A percentile compares a stretch with the other conserved stretches of the same genome.
Evolutionary conservation across 192 early-diverging fungal genomes (phyloP).

Genomic region (Paraglomus occultum): DNA sequence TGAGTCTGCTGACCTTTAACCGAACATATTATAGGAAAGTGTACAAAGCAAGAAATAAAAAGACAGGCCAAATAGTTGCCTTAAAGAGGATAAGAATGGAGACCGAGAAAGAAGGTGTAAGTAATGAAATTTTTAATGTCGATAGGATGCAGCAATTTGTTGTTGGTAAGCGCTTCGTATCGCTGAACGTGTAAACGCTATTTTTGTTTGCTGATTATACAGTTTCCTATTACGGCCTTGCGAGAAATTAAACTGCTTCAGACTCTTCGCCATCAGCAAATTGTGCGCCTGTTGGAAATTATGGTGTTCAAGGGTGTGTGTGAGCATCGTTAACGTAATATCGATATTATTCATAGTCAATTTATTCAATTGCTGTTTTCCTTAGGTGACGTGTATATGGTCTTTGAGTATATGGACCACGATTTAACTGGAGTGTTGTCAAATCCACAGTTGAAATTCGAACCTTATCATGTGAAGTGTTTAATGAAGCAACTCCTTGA

Average conservation of each 20-base stretch:
- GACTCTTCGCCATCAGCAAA: slow-evolving; percentile 64
- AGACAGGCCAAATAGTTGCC: slow-evolving; percentile 70
- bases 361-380: slow-evolving; percentile 43
- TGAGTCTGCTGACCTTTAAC: neutral
- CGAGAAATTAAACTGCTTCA: slow-evolving; percentile 80
- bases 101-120: slow-evolving; percentile 72
- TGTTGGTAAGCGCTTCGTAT: neutral
- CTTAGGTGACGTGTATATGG: slow-evolving; percentile 71
- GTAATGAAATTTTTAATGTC: too few relatives aligned
- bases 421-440: slow-evolving; percentile 76
- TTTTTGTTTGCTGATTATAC: neutral
- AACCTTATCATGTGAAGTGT: slow-evolving; percentile 79
- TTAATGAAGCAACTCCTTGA: slow-evolving; percentile 82
- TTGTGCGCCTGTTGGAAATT: slow-evolving; percentile 72
- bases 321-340: too few relatives aligned
- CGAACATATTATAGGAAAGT: slow-evolving; percentile 65
- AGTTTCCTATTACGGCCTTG: slow-evolving; percentile 86
- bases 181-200: neutral
- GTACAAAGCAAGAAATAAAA: slow-evolving; percentile 72
- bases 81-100: slow-evolving; percentile 82
- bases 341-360: slow-evolving; percentile 48
- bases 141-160: too few relatives aligned
- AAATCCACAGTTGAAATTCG: slow-evolving; percentile 68
- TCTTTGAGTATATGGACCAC: slow-evolving; percentile 89
- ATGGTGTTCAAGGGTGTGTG: slow-evolving; percentile 63